Conservation (phyloP, 2,329 filamentous ascomycete genomes). For the Venturia carpophila region DNA sequence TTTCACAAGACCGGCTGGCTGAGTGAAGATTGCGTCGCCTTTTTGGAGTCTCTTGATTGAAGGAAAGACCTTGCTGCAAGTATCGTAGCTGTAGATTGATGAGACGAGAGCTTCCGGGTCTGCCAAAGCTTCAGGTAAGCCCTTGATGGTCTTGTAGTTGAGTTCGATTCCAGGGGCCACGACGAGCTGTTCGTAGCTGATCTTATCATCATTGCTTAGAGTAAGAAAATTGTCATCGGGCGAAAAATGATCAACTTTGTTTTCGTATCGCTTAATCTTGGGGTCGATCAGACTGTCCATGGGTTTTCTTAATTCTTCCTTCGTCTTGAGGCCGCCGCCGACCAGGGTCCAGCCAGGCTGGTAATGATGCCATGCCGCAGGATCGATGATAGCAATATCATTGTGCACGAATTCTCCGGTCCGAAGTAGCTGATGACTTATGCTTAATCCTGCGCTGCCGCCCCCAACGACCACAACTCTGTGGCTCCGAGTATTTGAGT, state of each 20-base stretch:
- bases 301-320: conserved; percentile 48
- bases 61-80: conserved; percentile 32
- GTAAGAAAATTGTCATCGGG: conserved; percentile 52
- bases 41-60: conserved; percentile 29
- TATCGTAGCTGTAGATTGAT: conserved; percentile 33
- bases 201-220: conserved; percentile 46
- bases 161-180: conserved; percentile 44
- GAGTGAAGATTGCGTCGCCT: conserved; percentile 33
- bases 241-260: conserved; percentile 42
- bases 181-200: conserved; percentile 57
- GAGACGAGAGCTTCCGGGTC: conserved; percentile 30
- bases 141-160: conserved; percentile 28
- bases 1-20: conserved; percentile 34
- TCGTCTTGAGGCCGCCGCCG: conserved; percentile 56
- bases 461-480: conserved; percentile 60
- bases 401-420: conserved; percentile 48
- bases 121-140: conserved; percentile 31
- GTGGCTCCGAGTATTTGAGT: conserved; percentile 41
- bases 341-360: conserved; percentile 65
- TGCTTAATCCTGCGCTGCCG: conserved; percentile 56
- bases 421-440: conserved; percentile 60
- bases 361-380: conserved; percentile 56
- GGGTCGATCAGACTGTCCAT: conserved; percentile 47
- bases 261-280: conserved; percentile 55
- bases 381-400: conserved; percentile 59